Conservation (phyloP, 257 asterid genomes). For the Datura wrightii region DNA sequence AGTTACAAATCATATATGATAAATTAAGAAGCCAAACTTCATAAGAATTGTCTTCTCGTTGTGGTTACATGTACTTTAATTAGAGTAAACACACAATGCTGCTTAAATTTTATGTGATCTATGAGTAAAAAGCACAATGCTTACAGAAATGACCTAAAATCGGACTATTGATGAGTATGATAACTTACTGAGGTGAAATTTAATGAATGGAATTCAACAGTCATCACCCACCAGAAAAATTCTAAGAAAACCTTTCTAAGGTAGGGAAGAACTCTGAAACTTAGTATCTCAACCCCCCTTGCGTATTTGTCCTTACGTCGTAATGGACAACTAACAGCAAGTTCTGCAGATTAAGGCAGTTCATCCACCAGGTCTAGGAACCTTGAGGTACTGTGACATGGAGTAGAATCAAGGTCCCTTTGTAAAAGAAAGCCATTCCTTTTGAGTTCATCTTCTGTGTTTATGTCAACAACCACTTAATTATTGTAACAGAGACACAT, state of each 20-base stretch:
- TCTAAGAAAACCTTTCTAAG: slow-evolving; percentile 7
- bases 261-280: background rate
- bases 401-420: background rate
- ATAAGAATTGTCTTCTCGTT: background rate
- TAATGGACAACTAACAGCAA: background rate
- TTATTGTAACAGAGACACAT: background rate
- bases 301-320: background rate
- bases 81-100: background rate
- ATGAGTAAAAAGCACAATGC: background rate
- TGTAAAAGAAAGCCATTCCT: background rate
- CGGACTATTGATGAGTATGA: background rate
- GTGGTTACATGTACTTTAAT: background rate
- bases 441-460: background rate
- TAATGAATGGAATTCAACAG: background rate
- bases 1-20: background rate
- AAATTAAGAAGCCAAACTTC: background rate
- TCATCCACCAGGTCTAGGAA: background rate
- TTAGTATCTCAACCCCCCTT: background rate
- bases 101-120: background rate
- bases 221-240: background rate
- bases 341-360: background rate
- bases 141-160: background rate
- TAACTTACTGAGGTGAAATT: background rate
- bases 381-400: background rate
- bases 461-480: slow-evolving; percentile 21